phyloP scores from a whole-genome alignment of 1,284 basidiomycete species.

The Cryptococcus amylolentus region DNA sequence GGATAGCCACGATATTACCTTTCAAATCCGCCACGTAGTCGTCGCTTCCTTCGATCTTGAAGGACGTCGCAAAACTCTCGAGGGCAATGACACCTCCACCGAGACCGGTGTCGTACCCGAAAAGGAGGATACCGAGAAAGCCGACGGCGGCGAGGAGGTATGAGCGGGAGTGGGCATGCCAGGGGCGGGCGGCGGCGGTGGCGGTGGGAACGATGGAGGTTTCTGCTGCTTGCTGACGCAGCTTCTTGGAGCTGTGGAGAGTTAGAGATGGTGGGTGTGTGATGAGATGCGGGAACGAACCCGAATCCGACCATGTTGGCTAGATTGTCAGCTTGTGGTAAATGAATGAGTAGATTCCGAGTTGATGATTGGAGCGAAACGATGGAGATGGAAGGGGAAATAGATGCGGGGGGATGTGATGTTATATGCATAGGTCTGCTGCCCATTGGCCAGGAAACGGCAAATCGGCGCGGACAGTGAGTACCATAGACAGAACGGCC shows the following conservation, averaged over 20 bases:
- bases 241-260: neutral
- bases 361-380: too few relatives aligned
- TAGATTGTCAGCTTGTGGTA: neutral
- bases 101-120: slow-evolving; percentile 61
- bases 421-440: too few relatives aligned
- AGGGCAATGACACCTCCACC: slow-evolving; percentile 55
- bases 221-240: neutral
- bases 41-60: slow-evolving; percentile 55
- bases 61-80: slow-evolving; percentile 60
- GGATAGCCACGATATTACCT: slow-evolving; percentile 65
- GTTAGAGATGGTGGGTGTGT: neutral
- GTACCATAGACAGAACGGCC: too few relatives aligned
- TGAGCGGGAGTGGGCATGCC: slow-evolving; percentile 32
- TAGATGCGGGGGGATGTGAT: too few relatives aligned
- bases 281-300: neutral
- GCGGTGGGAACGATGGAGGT: slow-evolving; percentile 11
- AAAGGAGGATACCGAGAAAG: slow-evolving; percentile 73
- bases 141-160: slow-evolving; percentile 63
- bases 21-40: slow-evolving; percentile 28
- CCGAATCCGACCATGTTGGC: neutral
- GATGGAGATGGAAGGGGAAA: too few relatives aligned
- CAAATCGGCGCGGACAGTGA: too few relatives aligned
- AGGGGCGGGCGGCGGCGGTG: slow-evolving; percentile 17
- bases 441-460: too few relatives aligned
- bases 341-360: too few relatives aligned